Evolutionary conservation across 257 asterid species (phyloP).

Genomic region (Nicotiana noctiflora): DNA sequence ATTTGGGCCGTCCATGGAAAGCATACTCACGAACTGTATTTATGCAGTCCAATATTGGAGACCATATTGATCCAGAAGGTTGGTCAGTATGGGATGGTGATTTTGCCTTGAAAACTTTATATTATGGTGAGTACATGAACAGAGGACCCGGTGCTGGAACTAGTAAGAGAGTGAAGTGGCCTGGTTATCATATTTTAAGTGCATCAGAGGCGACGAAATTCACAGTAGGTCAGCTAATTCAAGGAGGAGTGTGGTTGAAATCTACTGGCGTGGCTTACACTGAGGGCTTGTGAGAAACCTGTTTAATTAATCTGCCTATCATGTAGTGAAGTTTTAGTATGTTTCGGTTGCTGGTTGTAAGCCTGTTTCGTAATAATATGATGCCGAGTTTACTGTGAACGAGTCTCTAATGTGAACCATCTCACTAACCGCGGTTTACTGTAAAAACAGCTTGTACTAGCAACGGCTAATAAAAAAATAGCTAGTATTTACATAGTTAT

Average conservation of each 20-base stretch:
- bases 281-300: slow-evolving; percentile 7
- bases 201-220: slow-evolving; percentile 11
- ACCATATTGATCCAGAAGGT: slow-evolving; percentile 17
- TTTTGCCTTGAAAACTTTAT: slow-evolving; percentile 12
- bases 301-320: neutral
- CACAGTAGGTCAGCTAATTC: slow-evolving; percentile 12
- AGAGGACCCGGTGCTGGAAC: slow-evolving; percentile 20
- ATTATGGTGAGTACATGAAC: slow-evolving; percentile 23
- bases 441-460: no score
- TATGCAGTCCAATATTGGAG: slow-evolving; percentile 17
- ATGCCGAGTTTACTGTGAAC: neutral
- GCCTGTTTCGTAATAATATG: neutral
- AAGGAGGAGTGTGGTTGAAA: slow-evolving; percentile 20
- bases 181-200: slow-evolving; percentile 8
- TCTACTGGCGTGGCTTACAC: slow-evolving; percentile 15
- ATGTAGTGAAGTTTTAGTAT: neutral
- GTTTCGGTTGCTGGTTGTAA: neutral
- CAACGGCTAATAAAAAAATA: no score
- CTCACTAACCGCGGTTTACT: no score
- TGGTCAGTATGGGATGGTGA: slow-evolving; percentile 19
- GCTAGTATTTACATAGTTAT: no score
- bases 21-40: slow-evolving; percentile 17
- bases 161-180: slow-evolving; percentile 15
- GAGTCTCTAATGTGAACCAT: neutral
- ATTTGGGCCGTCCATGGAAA: slow-evolving; percentile 29